These are phyloP conservation scores for Juncus effusus DNA, from an alignment of 176 grass and related monocot species.

Conservation along the genomic window DNA sequence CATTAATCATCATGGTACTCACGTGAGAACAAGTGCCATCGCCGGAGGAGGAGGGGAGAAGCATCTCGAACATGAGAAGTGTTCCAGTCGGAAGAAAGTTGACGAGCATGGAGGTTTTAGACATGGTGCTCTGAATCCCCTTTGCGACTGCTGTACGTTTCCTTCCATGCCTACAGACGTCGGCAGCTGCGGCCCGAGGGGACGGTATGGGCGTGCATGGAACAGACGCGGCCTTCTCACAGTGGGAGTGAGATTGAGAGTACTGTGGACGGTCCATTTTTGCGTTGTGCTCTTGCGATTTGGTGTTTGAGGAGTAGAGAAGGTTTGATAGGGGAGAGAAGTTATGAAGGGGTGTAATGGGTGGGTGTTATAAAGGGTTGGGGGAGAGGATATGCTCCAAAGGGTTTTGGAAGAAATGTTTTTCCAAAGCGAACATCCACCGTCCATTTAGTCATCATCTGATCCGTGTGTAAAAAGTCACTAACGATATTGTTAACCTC, in stretches of 20 bases:
- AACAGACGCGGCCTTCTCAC: background rate
- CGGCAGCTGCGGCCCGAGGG: background rate
- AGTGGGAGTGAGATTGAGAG: background rate
- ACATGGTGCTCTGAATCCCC: conserved; percentile 52
- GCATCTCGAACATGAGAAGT: conserved; percentile 53
- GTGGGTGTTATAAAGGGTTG: too few relatives aligned
- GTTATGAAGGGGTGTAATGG: background rate
- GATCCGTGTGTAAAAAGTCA: too few relatives aligned
- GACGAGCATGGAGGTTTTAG: conserved; percentile 62
- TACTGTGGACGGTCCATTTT: conserved; percentile 13
- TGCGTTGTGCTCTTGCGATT: background rate
- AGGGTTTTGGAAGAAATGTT: too few relatives aligned
- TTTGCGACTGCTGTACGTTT: conserved; percentile 39
- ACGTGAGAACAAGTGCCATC: conserved; percentile 43
- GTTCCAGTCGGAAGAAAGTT: conserved; percentile 70
- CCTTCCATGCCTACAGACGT: background rate
- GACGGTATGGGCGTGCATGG: background rate
- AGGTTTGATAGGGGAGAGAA: conserved; percentile 4
- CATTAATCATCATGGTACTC: conserved; percentile 36
- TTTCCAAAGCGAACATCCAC: too few relatives aligned
- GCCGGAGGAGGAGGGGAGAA: conserved; percentile 41
- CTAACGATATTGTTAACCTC: too few relatives aligned
- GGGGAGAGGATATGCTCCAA: too few relatives aligned
- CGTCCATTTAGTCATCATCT: too few relatives aligned
- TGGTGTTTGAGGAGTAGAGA: background rate